Evolutionary conservation across 768 basidiomycete genomes (phyloP), one percentile per base, ranked within the genome.

Genomic region (Pleurotus giganteus): DNA sequence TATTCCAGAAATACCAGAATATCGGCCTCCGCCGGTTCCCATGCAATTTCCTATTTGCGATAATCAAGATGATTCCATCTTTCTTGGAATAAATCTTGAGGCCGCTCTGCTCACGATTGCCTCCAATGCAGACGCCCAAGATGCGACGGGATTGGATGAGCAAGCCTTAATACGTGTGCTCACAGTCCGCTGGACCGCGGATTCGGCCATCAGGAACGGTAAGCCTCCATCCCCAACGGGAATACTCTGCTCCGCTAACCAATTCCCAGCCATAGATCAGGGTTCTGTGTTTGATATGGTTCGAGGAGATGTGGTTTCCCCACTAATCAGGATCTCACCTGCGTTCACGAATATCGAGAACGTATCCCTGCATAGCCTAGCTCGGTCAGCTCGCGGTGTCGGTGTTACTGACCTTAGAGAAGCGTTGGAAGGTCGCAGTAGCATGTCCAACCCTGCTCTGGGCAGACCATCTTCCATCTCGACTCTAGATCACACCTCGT

Each of bases 341-440:
- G 85, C 88, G 13, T 74, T 96, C 58, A 96, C 94, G 91, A 86
- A 90, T 60, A 89, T 91, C 50, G 90, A 94, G 62, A 96, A 96
- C 66, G 75, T 91, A 29, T 96, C 94, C 4, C 75, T 93, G 54
- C 89, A 91, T 65, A 93, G 91, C 63, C 71, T 96, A 54, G 81
- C 88, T 17, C 81, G 90, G 54, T 89, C 90, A 3, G 82, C 83
- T 2, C 81, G 88, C 56, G 87, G 88, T 0, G 85, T 96, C 13
- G 94, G 94, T 21, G 93, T 96, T 21, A 85, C 83, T 1, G 93
- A 95, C 65, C 77, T 97, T 28, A 79, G 93, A 51, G 93, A 94
- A 61, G 94, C 94, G 3, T 72, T 97, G 3, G 91, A 93, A 72
- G 91, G 91, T 19, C 83, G 91, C 36, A 84, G 82, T 61, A 89